These are phyloP conservation scores for Cordyceps javanica DNA, from an alignment of 2,329 filamentous ascomycete species.

Conservation along the genomic window DNA sequence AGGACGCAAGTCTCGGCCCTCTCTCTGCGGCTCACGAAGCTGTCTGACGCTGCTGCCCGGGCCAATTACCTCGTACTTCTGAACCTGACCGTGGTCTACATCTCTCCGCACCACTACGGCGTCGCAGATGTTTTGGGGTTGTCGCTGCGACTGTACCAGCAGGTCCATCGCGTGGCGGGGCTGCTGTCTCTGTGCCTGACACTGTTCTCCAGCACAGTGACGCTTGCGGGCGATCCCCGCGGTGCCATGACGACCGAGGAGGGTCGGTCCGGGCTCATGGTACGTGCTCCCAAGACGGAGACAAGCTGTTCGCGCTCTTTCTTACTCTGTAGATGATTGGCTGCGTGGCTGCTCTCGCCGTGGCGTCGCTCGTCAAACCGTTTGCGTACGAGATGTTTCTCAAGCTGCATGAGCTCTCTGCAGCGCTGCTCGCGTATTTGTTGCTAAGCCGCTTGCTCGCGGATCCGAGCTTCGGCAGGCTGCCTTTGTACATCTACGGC, in stretches of 20 bases:
- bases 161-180: not conserved
- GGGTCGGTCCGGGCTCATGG: not conserved
- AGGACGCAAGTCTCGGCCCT: not conserved
- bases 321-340: not conserved
- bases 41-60: not conserved
- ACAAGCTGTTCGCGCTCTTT: not conserved
- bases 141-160: not conserved
- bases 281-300: not conserved
- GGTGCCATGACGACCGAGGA: not conserved
- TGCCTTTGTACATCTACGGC: not conserved
- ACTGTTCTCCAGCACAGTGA: not conserved
- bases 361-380: not conserved
- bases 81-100: not conserved
- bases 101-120: not conserved
- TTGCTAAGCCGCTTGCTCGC: not conserved
- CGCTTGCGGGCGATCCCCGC: not conserved
- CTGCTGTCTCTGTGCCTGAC: not conserved
- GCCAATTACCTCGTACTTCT: not conserved
- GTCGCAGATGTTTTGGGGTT: not conserved
- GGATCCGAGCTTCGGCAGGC: not conserved
- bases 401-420: not conserved
- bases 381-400: not conserved
- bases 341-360: not conserved
- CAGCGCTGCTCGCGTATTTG: not conserved
- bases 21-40: not conserved